Percentiles rank a stretch among this genome's conserved stretches.
These are phyloP conservation scores for Corchorus olitorius DNA, from an alignment of 345 rosid species.

Conservation along the genomic window DNA sequence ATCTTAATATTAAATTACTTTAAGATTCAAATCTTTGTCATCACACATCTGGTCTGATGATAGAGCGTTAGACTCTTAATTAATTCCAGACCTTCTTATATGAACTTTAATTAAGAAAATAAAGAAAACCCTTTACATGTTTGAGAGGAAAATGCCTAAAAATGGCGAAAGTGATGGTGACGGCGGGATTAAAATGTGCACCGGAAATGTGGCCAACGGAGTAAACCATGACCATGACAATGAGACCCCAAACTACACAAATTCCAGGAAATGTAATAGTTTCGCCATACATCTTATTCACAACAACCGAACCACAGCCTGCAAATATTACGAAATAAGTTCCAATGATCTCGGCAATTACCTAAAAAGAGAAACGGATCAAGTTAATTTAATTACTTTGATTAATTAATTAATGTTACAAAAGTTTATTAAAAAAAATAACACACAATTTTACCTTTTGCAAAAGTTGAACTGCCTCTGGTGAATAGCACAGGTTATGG, in stretches of 20 bases:
- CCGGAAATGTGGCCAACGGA: slow-evolving; percentile 78
- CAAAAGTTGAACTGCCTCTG: slow-evolving; percentile 3
- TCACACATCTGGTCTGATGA: too few species aligned
- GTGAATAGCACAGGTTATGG: background rate
- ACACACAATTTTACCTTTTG: slow-evolving; percentile 14
- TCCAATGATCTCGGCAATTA: slow-evolving; percentile 66
- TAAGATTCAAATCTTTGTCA: too few species aligned
- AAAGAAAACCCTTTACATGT: slow-evolving; percentile 34
- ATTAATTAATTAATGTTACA: background rate
- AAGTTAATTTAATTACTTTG: background rate
- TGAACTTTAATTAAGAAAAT: too few species aligned
- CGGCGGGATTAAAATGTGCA: slow-evolving; percentile 80
- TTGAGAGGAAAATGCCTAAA: slow-evolving; percentile 53
- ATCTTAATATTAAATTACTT: too few species aligned
- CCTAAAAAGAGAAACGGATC: slow-evolving; percentile 20
- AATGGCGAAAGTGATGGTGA: slow-evolving; percentile 63
- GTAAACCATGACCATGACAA: slow-evolving; percentile 75
- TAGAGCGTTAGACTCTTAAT: too few species aligned
- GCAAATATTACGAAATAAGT: slow-evolving; percentile 73
- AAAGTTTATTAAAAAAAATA: background rate
- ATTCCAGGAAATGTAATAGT: slow-evolving; percentile 60
- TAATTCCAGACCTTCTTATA: too few species aligned
- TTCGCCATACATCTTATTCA: slow-evolving; percentile 55
- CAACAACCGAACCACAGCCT: slow-evolving; percentile 71
- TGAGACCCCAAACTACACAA: slow-evolving; percentile 65